Base-by-base conservation (phyloP, 1,139 yeast genomes). In the Magnusiomyces paraingens region DNA sequence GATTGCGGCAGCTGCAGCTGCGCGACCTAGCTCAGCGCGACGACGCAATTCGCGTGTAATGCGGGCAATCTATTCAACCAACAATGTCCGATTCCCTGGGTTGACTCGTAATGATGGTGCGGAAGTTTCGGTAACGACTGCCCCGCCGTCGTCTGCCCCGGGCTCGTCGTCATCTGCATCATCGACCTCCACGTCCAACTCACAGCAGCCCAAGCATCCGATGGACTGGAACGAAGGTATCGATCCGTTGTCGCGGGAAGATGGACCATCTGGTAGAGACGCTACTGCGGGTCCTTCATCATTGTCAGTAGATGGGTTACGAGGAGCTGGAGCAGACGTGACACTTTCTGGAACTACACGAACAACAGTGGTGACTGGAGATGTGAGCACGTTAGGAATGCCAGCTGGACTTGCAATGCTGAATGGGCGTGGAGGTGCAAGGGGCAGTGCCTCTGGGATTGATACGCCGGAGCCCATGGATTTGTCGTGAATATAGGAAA, bases 41-140 rank as follows among this genome's bases (percentile, higher is more conserved):
- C 49, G 58, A 39, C 20, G 43, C 43, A 12, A 47, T 32, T 2
- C 21, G 47, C 29, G 18, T 42, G 53, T 49, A 46, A 55, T 42
- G 40, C 54, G 26, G 46, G 22, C 41, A 45, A 26, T 26, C 32
- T 26, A 26, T 8, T 26, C 32, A 8, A 26, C 32, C 32, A 26
- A 8, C 32, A 26, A 26, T 8, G 32, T 4, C 8, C 32, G 32
- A 8, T 26, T 26, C 8, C 32, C 32, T 26, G 32, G 32, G 32
- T 8, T 26, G 32, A 8, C 32, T 22, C 39, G n/a, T 14, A 10
- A 18, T 15, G 44, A 40, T 18, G 35, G 45, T 49, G 47, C 26
- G 40, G 26, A 43, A 26, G 62, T 58, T 59, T 67, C 57, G 63
- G 57, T 26, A 50, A 51, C 64, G 65, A 46, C 61, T 65, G 55